Conservation (phyloP, 345 rosid genomes). For the Populus pruinosa region DNA sequence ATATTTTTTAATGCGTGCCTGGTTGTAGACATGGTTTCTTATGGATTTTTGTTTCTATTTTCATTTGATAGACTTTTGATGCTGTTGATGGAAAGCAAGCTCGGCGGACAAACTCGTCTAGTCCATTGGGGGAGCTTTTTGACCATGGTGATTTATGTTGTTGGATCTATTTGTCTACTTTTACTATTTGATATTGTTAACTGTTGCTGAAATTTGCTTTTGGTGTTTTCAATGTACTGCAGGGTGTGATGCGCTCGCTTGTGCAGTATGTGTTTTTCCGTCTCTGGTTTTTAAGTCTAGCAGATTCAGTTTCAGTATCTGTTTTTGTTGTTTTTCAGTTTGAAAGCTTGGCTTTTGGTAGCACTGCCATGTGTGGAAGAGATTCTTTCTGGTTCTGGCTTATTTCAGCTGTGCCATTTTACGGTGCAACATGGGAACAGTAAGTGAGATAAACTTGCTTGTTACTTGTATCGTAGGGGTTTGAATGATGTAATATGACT, state of each 20-base stretch:
- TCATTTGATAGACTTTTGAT: conserved; percentile 72
- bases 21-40: not conserved
- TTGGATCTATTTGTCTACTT: not conserved
- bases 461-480: not conserved
- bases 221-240: conserved; percentile 27
- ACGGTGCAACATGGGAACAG: conserved; percentile 97
- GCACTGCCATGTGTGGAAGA: conserved; percentile 96
- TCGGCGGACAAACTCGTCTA: conserved; percentile 75
- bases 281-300: not conserved
- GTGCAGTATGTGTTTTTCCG: conserved; percentile 68
- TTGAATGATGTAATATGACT: not conserved
- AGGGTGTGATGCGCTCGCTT: conserved; percentile 99
- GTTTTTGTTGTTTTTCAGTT: conserved; percentile 44
- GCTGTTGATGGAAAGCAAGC: conserved; percentile 99
- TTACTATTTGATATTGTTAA: not conserved
- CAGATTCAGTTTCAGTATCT: conserved; percentile 2
- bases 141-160: conserved; percentile 65
- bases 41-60: conserved; percentile 6
- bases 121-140: conserved; percentile 93
- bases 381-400: conserved; percentile 93
- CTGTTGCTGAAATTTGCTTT: conserved; percentile 19
- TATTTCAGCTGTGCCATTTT: conserved; percentile 89
- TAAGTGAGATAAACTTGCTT: conserved; percentile 36
- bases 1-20: not conserved
- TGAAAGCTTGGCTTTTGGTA: conserved; percentile 80